These are phyloP conservation scores for Penicillium thymicola DNA, from an alignment of 2,329 filamentous ascomycete species.

Conservation along the genomic window DNA sequence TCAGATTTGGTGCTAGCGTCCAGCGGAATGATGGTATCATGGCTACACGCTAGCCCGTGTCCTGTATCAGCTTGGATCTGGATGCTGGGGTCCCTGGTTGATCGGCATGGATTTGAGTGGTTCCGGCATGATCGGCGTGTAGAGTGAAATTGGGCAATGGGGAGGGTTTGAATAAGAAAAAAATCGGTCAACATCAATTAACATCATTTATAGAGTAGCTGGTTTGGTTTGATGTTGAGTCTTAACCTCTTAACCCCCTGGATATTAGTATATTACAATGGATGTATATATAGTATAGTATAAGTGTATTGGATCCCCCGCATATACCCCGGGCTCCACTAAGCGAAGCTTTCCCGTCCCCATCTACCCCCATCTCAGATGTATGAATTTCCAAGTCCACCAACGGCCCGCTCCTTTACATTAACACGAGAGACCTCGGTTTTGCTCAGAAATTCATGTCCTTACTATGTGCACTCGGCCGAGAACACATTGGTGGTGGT, in stretches of 20 bases:
- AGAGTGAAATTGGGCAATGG: neutral
- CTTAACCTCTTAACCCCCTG: no score
- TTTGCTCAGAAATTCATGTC: neutral
- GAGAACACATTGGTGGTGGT: neutral
- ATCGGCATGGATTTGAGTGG: neutral
- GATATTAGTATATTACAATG: neutral
- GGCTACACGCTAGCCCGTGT: neutral
- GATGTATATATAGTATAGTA: no score
- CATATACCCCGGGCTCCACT: neutral
- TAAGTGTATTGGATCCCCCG: neutral
- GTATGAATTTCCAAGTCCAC: neutral
- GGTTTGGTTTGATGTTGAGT: neutral
- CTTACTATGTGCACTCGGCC: neutral
- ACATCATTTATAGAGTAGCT: neutral
- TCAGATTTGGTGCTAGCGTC: neutral
- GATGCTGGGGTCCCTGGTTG: neutral
- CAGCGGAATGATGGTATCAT: conserved; percentile 1
- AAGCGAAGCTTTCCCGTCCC: neutral
- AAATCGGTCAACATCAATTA: neutral
- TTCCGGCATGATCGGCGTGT: neutral
- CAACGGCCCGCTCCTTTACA: neutral
- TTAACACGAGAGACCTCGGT: neutral
- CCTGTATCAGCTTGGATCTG: conserved; percentile 8
- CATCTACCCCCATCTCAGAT: neutral
- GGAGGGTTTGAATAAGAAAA: neutral